phyloP scores from a whole-genome alignment of 805 yeast species.

The Saccharomyces paradoxus region DNA sequence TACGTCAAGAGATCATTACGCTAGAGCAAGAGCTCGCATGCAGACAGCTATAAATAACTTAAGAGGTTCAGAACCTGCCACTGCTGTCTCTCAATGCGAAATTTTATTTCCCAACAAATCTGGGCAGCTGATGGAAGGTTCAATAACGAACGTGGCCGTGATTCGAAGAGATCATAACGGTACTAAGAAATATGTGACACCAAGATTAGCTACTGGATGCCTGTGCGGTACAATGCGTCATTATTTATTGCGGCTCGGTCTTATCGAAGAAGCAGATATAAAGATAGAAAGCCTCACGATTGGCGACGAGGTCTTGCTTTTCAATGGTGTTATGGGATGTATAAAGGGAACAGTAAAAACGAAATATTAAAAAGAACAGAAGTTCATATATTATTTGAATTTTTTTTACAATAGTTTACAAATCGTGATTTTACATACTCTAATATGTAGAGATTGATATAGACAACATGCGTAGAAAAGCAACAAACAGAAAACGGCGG shows the following conservation, averaged over 20 bases:
- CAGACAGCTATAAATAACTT: slow-evolving; percentile 25
- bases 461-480: background rate
- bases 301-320: slow-evolving; percentile 67
- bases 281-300: slow-evolving; percentile 36
- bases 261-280: slow-evolving; percentile 45
- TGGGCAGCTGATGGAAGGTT: slow-evolving; percentile 65
- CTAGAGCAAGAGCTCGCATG: slow-evolving; percentile 47
- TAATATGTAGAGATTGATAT: background rate
- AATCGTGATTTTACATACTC: background rate
- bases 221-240: slow-evolving; percentile 76
- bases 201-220: slow-evolving; percentile 70
- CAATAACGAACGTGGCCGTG: slow-evolving; percentile 74
- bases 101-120: slow-evolving; percentile 61
- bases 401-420: background rate
- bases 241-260: slow-evolving; percentile 45
- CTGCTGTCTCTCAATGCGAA: slow-evolving; percentile 37
- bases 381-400: background rate
- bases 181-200: slow-evolving; percentile 59
- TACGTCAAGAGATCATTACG: slow-evolving; percentile 58
- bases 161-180: slow-evolving; percentile 10
- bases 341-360: slow-evolving; percentile 45
- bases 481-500: background rate
- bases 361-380: background rate
- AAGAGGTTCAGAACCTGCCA: slow-evolving; percentile 27
- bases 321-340: slow-evolving; percentile 82